Conservation (phyloP, 2,329 filamentous ascomycete genomes). For the Onygenales sp. region DNA sequence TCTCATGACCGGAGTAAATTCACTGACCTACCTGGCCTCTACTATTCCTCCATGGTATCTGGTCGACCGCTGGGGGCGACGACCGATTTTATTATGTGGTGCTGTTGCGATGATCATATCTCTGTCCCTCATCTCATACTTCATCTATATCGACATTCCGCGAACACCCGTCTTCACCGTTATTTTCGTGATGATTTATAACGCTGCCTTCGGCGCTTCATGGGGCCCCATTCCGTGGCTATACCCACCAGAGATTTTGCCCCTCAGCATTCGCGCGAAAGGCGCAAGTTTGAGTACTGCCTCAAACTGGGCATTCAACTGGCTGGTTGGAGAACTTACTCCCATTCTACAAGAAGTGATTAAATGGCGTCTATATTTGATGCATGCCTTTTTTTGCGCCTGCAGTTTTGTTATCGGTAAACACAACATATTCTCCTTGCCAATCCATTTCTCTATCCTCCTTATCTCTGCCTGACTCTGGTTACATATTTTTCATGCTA, state of each 20-base stretch:
- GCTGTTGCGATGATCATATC: constrained; percentile 84
- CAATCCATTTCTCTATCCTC: background rate
- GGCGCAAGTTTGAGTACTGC: constrained; percentile 93
- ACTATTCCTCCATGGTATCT: constrained; percentile 97
- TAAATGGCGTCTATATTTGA: constrained; percentile 83
- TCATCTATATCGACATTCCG: constrained; percentile 75
- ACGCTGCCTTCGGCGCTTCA: constrained; percentile 91
- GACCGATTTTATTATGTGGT: constrained; percentile 80
- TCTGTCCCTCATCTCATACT: constrained; percentile 85
- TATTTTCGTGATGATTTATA: constrained; percentile 95
- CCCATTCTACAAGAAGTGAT: constrained; percentile 88
- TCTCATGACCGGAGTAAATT: constrained; percentile 95
- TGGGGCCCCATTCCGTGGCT: constrained; percentile 99
- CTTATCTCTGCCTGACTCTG: background rate
- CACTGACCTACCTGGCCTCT: constrained; percentile 78
- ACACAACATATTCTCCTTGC: constrained; percentile 25
- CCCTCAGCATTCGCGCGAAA: constrained; percentile 92
- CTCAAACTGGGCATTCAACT: constrained; percentile 97
- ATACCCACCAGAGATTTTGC: constrained; percentile 97
- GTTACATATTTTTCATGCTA: background rate
- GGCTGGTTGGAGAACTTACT: constrained; percentile 91
- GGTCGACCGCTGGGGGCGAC: constrained; percentile 83
- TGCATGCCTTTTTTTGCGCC: constrained; percentile 95
- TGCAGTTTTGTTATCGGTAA: constrained; percentile 92
- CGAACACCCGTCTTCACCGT: constrained; percentile 79